Percentiles rank a stretch among this genome's conserved stretches.
Evolutionary conservation across 345 rosid species (phyloP).

Genomic region (Linum tenue): DNA sequence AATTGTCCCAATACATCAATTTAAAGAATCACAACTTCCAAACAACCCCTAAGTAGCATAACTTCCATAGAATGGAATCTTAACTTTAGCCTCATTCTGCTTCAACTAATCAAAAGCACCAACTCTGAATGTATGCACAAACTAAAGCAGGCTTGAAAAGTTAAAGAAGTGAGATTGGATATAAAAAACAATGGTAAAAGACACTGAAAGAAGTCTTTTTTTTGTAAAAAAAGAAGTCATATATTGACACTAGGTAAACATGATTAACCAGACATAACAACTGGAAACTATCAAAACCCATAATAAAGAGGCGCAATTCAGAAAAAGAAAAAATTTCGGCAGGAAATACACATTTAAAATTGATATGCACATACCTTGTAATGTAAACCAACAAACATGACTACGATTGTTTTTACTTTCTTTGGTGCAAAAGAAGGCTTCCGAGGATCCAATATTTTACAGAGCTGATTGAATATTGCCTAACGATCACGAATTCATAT

Average conservation of each 20-base stretch:
- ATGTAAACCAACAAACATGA: slow-evolving; percentile 75
- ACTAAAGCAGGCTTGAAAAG: slow-evolving; percentile 61
- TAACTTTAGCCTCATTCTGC: slow-evolving; percentile 83
- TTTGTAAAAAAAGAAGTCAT: too few species aligned
- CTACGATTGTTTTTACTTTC: slow-evolving; percentile 65
- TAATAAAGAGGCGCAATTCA: too few species aligned
- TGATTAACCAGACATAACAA: background rate
- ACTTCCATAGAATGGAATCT: slow-evolving; percentile 87
- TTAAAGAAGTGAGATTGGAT: background rate
- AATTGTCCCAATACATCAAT: too few species aligned
- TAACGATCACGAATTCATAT: slow-evolving; percentile 4
- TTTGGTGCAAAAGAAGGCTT: slow-evolving; percentile 74
- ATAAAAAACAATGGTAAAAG: background rate
- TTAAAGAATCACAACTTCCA: too few species aligned
- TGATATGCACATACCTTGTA: slow-evolving; percentile 42
- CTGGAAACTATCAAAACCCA: too few species aligned
- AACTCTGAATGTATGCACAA: slow-evolving; percentile 84
- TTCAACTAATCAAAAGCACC: slow-evolving; percentile 85
- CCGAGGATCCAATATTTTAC: slow-evolving; percentile 84
- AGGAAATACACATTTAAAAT: background rate
- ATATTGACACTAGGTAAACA: background rate
- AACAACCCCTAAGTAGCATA: too few species aligned
- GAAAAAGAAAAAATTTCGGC: too few species aligned
- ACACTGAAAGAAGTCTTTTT: background rate
- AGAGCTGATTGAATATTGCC: slow-evolving; percentile 86